phyloP scores from a whole-genome alignment of 495 filamentous ascomycete genomes.

The Thermothielavioides terrestris region DNA sequence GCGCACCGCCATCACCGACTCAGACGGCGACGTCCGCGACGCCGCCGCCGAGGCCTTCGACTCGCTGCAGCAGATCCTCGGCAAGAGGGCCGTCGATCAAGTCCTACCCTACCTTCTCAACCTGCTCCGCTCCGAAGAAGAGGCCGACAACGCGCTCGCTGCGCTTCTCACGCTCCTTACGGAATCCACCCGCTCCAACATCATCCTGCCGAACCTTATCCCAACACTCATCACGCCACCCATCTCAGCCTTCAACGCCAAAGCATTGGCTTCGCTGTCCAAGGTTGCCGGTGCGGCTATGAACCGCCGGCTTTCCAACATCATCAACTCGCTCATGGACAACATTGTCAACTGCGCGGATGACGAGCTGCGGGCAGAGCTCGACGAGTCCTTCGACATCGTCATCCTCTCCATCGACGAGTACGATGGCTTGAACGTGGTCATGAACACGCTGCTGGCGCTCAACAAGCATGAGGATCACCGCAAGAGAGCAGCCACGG shows the following conservation, averaged over 20 bases:
- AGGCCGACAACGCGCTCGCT: constrained; percentile 85
- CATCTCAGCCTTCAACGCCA: constrained; percentile 92
- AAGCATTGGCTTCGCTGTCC: constrained; percentile 82
- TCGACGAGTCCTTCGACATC: constrained; percentile 72
- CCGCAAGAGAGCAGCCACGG: constrained; percentile 65
- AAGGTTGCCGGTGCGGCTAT: constrained; percentile 82
- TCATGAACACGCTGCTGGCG: constrained; percentile 83
- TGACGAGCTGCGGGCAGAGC: constrained; percentile 60
- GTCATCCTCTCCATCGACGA: constrained; percentile 91
- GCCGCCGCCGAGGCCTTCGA: constrained; percentile 97
- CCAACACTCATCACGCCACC: constrained; percentile 82
- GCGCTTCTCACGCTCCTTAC: constrained; percentile 88
- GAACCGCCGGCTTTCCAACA: constrained; percentile 77
- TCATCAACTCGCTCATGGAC: constrained; percentile 89
- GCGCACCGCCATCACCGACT: constrained; percentile 84
- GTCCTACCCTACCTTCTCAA: constrained; percentile 87
- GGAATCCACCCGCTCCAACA: constrained; percentile 86
- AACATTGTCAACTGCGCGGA: constrained; percentile 74
- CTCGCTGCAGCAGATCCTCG: constrained; percentile 81
- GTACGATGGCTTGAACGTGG: constrained; percentile 86
- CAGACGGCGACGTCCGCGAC: constrained; percentile 81
- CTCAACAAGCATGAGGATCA: constrained; percentile 91
- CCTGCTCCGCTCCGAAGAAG: constrained; percentile 71
- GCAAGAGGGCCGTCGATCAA: constrained; percentile 89
- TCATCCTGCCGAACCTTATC: constrained; percentile 92